These are phyloP conservation scores for Capronia epimyces DNA, from an alignment of 2,329 filamentous ascomycete species.

Conservation along the genomic window DNA sequence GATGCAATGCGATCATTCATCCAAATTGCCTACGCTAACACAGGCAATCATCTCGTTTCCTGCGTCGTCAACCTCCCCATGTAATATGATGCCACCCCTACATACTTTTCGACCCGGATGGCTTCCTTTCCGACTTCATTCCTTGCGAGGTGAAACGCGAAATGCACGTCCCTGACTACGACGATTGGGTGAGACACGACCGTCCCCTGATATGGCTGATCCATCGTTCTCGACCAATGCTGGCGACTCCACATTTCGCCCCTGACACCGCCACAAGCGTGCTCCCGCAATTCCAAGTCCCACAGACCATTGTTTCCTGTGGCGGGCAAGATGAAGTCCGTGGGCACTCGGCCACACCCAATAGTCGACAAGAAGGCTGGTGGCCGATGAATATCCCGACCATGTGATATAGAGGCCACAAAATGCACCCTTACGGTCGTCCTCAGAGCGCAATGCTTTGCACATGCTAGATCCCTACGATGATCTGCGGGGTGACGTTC, in stretches of 20 bases:
- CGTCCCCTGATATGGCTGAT: constrained; percentile 16
- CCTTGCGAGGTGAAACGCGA: constrained; percentile 21
- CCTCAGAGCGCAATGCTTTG: background rate
- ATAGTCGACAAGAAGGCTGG: background rate
- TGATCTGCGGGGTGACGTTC: background rate
- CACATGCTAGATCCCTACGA: background rate
- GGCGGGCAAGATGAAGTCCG: background rate
- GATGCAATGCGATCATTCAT: background rate
- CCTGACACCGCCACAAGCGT: constrained; percentile 15
- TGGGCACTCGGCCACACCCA: constrained; percentile 4
- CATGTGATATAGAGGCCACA: background rate
- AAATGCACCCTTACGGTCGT: background rate
- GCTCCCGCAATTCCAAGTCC: constrained; percentile 16
- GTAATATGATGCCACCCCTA: background rate
- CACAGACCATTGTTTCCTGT: background rate
- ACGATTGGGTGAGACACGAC: constrained; percentile 16
- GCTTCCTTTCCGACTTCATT: constrained; percentile 12
- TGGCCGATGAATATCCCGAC: background rate
- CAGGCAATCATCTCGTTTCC: background rate
- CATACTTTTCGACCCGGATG: constrained; percentile 1
- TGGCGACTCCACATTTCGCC: constrained; percentile 11
- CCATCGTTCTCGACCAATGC: constrained; percentile 24
- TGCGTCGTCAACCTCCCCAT: background rate
- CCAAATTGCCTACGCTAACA: background rate
- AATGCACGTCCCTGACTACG: constrained; percentile 4